Evolutionary conservation across 1,284 basidiomycete species (phyloP), one percentile per base, ranked within the genome.

Genomic region (Naganishia sp.): DNA sequence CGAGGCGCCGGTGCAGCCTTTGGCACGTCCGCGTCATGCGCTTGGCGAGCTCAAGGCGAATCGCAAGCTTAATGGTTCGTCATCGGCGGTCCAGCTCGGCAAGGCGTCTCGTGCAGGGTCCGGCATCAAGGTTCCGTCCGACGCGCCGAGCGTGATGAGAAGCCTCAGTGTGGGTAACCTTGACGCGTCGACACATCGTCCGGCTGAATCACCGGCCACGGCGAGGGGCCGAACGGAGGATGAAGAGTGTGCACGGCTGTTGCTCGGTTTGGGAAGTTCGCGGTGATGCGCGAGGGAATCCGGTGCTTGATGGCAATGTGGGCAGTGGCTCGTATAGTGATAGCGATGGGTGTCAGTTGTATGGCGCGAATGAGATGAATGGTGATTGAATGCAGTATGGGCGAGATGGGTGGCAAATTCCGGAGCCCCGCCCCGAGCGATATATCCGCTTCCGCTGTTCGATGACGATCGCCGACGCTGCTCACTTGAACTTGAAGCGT

Each of bases 231-330:
- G 53, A 23, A 45, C 61, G 32, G 65, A 56, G 35, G 68, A 69
- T 56, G 68, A 69, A 51, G 68, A 69, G 49, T 61, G 57, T 21
- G 68, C 68, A 21, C 53, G 68, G 47, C 47, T 69, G 25, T 61
- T 69, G 45, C 61, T 69, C 17, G 68, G 68, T 3, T 46, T 69
- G 46, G 58, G 58, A 11, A 61, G 58, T 51, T 61, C 47, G 58
- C 58, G 58, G 39, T 61, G 35, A 42, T 52, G 7, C 13, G 17
- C 4, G 49, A 7, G 49, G 25, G 21, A 3, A 50, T 23, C 46
- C 9, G 28, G 56, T 21, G 39, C 3, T 13, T 43, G 42, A 43
- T 9, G 28, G 7, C 10, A 17, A 60, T 60, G 42, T n/a, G 31
- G 39, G 39, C 13, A n/a, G 55, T 57, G 28, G 28, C 47, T n/a